Evolutionary conservation across 73 alveolate genomes (phyloP), one percentile per base, ranked within the genome.

Genomic region (Loxodes magnus): DNA sequence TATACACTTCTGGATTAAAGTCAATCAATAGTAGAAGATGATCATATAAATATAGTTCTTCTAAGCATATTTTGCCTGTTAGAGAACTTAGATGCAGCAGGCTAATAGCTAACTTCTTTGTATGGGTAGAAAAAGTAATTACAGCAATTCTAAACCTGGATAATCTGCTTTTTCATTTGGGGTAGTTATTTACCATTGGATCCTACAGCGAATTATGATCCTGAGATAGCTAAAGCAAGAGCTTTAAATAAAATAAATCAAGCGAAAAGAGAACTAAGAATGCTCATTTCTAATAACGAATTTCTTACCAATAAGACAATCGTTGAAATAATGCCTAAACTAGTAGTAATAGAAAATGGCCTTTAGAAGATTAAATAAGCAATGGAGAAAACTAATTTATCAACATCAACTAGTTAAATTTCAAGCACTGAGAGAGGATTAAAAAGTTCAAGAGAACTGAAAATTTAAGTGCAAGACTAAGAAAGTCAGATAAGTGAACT

Each of bases 171-270:
- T 39, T 23, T 17, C 21, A 19, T 39, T 17, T 39, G 53, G 15
- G 53, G 53, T 9, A 39, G 53, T 39, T n/a, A n/a, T n/a, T n/a
- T 31, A n/a, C 41, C 41, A 31, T 9, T 31, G n/a, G 41, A 31
- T 9, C 41, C 41, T 31, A n/a, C 41, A 31, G 41, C 9, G n/a
- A 31, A 9, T 10, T 9, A 31, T 31, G n/a, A n/a, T n/a, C n/a
- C n/a, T n/a, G n/a, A n/a, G n/a, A 31, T 31, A n/a, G n/a, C 41
- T 10, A 31, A n/a, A 31, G 41, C 41, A 9, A 9, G 41, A 31
- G 41, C 41, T 9, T 31, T 31, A 31, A n/a, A 31, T 9, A 31
- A 31, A 31, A 9, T 31, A 9, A n/a, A 9, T 31, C 9, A 31
- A 9, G n/a, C 12, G 9, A n/a, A 9, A 9, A 31, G 41, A 31